Percentiles rank a stretch among this genome's conserved stretches.
phyloP scores from a whole-genome alignment of 352 stramenopile species.

The Aphanomyces invadans region DNA sequence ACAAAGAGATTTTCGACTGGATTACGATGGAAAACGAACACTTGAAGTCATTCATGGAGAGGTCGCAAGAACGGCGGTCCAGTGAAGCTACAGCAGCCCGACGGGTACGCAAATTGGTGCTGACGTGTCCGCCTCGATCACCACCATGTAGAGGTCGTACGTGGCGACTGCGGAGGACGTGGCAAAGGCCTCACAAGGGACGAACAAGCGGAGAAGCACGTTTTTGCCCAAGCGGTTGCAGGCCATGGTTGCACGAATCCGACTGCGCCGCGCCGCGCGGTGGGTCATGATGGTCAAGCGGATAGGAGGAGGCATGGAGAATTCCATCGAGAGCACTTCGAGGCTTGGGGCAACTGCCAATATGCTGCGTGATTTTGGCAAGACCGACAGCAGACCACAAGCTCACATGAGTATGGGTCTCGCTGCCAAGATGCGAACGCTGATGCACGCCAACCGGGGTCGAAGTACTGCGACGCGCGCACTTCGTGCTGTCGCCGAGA shows the following conservation, averaged over 20 bases:
- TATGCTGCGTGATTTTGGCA: too few relatives aligned
- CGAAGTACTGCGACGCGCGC: neutral
- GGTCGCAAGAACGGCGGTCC: neutral
- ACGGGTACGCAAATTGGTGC: neutral
- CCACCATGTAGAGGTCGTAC: too few relatives aligned
- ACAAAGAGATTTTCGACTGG: slow-evolving; percentile 8
- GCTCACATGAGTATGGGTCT: too few relatives aligned
- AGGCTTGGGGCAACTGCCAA: too few relatives aligned
- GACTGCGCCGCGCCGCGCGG: neutral
- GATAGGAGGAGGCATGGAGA: too few relatives aligned
- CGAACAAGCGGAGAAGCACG: neutral
- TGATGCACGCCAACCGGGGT: neutral
- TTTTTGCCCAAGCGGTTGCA: neutral
- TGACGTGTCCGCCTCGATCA: too few relatives aligned
- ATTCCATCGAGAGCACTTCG: too few relatives aligned
- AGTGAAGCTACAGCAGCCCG: neutral
- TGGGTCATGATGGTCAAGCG: too few relatives aligned
- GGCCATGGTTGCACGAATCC: neutral
- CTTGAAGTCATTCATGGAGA: neutral
- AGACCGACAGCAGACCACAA: too few relatives aligned
- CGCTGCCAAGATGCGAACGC: too few relatives aligned
- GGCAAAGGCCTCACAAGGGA: neutral
- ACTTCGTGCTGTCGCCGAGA: neutral
- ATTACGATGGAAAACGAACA: neutral
- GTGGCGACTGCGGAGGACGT: neutral